A percentile compares a stretch with the other conserved stretches of the same genome.
These are phyloP conservation scores for Citrullus colocynthis DNA, from an alignment of 306 rosid species.

Conservation along the genomic window DNA sequence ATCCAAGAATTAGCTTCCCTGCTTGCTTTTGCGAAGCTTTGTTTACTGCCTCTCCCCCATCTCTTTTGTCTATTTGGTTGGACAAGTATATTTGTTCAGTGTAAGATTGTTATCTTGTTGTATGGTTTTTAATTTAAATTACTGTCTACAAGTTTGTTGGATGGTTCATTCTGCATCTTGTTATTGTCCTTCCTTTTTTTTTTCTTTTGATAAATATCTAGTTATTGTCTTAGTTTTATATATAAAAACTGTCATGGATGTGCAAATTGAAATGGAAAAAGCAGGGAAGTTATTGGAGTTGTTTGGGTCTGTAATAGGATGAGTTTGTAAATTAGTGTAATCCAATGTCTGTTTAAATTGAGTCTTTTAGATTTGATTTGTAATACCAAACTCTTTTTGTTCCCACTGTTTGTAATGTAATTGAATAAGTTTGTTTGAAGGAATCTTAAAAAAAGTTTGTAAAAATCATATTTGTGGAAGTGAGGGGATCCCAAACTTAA, in stretches of 20 bases:
- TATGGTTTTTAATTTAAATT: neutral
- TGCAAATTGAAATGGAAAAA: neutral
- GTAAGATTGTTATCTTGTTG: neutral
- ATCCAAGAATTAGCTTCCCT: neutral
- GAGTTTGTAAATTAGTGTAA: no score
- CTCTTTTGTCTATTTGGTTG: neutral
- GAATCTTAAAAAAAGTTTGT: no score
- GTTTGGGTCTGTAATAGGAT: no score
- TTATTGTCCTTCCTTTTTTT: neutral
- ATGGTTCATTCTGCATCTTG: neutral
- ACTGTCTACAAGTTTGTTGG: neutral
- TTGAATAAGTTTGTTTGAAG: no score
- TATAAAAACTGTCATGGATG: neutral
- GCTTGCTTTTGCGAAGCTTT: conserved; percentile 1
- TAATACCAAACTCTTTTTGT: no score
- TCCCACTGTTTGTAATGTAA: no score
- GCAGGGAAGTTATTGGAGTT: neutral
- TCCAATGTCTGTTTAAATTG: no score
- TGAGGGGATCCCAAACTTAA: no score
- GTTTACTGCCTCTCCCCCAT: neutral
- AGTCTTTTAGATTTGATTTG: no score
- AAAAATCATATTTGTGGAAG: no score
- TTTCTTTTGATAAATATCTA: neutral
- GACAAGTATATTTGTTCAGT: neutral
- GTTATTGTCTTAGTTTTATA: neutral